phyloP scores from a whole-genome alignment of 2,329 filamentous ascomycete species.

The Clarireedia hainanense region DNA sequence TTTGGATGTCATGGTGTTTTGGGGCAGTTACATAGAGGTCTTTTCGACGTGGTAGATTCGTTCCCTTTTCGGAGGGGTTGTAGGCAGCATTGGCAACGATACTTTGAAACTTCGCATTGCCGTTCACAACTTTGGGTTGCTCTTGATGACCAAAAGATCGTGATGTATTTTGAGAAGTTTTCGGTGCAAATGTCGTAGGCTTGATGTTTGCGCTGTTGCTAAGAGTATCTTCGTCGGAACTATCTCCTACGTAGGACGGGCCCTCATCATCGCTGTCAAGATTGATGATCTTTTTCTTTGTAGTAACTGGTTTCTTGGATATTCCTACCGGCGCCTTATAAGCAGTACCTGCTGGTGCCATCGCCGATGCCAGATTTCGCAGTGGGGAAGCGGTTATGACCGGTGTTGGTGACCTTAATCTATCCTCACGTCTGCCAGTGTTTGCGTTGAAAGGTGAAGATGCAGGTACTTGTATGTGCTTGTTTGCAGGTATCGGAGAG shows the following conservation, averaged over 20 bases:
- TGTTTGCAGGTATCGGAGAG: constrained; percentile 19
- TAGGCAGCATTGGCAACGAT: constrained; percentile 20
- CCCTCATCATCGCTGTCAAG: constrained; percentile 48
- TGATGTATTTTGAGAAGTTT: constrained; percentile 31
- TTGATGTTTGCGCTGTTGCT: constrained; percentile 48
- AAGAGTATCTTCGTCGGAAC: constrained; percentile 52
- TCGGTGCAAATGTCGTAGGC: constrained; percentile 44
- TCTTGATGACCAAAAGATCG: constrained; percentile 28
- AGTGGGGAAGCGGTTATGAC: constrained; percentile 18
- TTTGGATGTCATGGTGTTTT: constrained; percentile 23
- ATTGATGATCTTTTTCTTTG: constrained; percentile 34
- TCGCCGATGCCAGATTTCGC: constrained; percentile 45
- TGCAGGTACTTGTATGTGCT: constrained; percentile 71
- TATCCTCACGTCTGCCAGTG: constrained; percentile 10
- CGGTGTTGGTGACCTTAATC: constrained; percentile 14
- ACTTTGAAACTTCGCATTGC: constrained; percentile 33
- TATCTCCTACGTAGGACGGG: constrained; percentile 52
- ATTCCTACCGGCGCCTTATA: constrained; percentile 47
- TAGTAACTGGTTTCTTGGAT: constrained; percentile 32
- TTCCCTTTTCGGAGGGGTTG: constrained; percentile 8
- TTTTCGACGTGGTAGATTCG: neutral
- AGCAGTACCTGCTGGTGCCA: constrained; percentile 69
- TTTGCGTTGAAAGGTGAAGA: constrained; percentile 58
- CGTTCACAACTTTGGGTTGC: constrained; percentile 30
- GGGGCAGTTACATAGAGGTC: neutral